Evolutionary conservation across 1,284 basidiomycete species (phyloP), one percentile per base, ranked within the genome.

Genomic region (Earliella scabrosa): DNA sequence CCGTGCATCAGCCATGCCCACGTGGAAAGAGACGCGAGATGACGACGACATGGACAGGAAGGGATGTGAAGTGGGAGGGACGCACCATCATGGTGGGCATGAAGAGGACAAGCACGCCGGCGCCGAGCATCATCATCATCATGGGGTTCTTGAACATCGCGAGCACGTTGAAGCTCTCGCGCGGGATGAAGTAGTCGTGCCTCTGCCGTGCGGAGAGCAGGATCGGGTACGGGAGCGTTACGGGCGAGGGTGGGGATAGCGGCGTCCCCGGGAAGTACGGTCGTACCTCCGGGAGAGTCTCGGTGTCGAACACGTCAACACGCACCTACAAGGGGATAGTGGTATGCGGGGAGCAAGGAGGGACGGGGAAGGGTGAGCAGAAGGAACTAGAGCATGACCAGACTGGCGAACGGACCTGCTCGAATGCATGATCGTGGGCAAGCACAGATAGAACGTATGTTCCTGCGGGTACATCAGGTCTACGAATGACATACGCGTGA

Each of bases 111-210:
- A 94, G 83, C 31, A 76, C 74, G 27, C 81, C 92, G 40, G 80
- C 87, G 62, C 82, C 77, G 18, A 88, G 75, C 88, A 93, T 91
- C 75, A 95, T 83, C 56, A 95, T 75, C 75, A 93, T 88, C 93
- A 95, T 94, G 2, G 93, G 93, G 68, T 84, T 93, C 65, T 89
- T 86, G 66, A 95, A 77, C 88, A 95, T 90, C 45, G 78, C 85
- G 51, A 92, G 55, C 24, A 93, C 64, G 71, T 92, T 90, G 77
- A 94, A 91, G 18, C 83, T 82, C 67, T 90, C 81, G 16, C 72
- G 79, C 21, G 88, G 85, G 50, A 85, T 80, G 69, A 89, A 94
- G 68, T 89, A 92, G 52, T 71, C 75, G 66, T 86, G 78, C 66
- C 77, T 82, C 46, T 75, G 75, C 54, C 81, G 75, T 1, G 90